Conservation (phyloP, 805 yeast genomes). For the Barnettozyma californica region DNA sequence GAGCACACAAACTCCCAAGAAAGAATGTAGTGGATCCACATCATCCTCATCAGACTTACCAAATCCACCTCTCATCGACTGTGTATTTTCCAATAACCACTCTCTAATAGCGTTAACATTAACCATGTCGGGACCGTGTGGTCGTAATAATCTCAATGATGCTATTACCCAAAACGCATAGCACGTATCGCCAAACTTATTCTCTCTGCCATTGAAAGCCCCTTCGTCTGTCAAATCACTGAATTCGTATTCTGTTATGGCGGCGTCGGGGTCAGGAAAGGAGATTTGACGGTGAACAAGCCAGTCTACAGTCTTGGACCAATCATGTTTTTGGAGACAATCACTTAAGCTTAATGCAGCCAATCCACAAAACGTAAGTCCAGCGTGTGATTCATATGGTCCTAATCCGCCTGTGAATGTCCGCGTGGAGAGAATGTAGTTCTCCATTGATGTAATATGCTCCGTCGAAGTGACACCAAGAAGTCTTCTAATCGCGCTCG, state of each 20-base stretch:
- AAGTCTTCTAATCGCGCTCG: conserved; percentile 41
- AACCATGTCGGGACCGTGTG: conserved; percentile 29
- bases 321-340: conserved; percentile 20
- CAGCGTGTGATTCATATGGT: conserved; percentile 73
- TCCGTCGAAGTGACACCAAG: background rate
- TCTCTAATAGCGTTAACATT: conserved; percentile 31
- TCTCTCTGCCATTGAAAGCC: conserved; percentile 83
- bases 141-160: conserved; percentile 32
- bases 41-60: conserved; percentile 55
- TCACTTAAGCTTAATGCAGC: conserved; percentile 47
- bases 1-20: conserved; percentile 53
- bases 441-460: conserved; percentile 33
- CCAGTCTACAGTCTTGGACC: conserved; percentile 48
- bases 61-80: conserved; percentile 75
- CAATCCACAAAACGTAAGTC: conserved; percentile 80
- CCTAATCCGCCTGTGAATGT: conserved; percentile 73
- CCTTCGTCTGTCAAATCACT: conserved; percentile 54
- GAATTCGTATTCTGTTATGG: conserved; percentile 26
- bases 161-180: conserved; percentile 81
- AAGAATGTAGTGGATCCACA: conserved; percentile 71
- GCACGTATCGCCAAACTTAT: conserved; percentile 82
- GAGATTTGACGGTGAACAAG: conserved; percentile 58
- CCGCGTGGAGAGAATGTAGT: conserved; percentile 32
- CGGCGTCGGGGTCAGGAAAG: conserved; percentile 27
- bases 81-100: conserved; percentile 52